Evolutionary conservation across 1,284 basidiomycete species (phyloP), one percentile per base, ranked within the genome.

Genomic region (Irpex sp.): DNA sequence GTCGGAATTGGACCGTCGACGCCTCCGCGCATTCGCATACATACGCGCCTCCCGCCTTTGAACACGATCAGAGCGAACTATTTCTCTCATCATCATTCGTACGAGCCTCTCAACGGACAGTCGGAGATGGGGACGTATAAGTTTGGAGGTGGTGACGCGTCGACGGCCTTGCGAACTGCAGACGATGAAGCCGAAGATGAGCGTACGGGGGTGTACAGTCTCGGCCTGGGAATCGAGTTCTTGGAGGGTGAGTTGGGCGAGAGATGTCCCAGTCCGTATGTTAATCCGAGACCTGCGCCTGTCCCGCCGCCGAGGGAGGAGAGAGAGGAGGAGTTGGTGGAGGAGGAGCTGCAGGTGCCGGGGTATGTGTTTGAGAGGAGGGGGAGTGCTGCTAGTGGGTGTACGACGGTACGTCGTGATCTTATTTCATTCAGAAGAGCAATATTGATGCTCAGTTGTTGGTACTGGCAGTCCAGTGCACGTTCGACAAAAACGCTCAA

Each of bases 361-460:
- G 58, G 63, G 12, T 71, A 69, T 54, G 69, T 71, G 6, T 71
- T 66, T 58, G 68, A 67, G 52, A 61, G 71, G 36, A 64, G 71
- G 33, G 71, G 69, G 5, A 72, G 71, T 48, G 67, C 68, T 18
- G 64, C 68, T 8, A 71, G 69, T 53, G 66, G 61, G 16, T 64
- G 21, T 49, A 67, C 71, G n/a, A 65, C 64, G 63, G 70, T 72
- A 39, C 45, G 71, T n/a, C n/a, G n/a, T n/a, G n/a, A n/a, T n/a
- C n/a, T n/a, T n/a, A n/a, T n/a, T n/a, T n/a, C n/a, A n/a, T n/a
- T n/a, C n/a, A n/a, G n/a, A n/a, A n/a, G 49, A 9, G 16, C 14
- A 6, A 58, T 45, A 16, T 45, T 45, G 39, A 45, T 6, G 4
- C n/a, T 16, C 16, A 4, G 12, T 8, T 16, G n/a, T 45, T 33